Base-by-base conservation (phyloP, 148 eudicot genomes). In the Nepenthes gracilis region DNA sequence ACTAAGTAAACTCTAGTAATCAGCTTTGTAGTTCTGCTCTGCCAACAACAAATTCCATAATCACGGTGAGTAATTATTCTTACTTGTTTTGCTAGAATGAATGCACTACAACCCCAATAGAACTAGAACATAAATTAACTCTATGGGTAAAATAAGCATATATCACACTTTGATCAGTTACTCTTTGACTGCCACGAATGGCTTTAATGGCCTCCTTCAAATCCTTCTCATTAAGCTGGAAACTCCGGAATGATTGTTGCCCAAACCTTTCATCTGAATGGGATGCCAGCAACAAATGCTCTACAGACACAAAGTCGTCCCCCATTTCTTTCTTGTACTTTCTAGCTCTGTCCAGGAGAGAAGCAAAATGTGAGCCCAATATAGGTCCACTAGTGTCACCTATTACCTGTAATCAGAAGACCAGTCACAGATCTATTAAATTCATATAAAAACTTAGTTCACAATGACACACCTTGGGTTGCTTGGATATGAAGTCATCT, bases 221-320 rank as follows among this genome's bases (percentile, higher is more conserved):
- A 64, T 76, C 87, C 76, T 86, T 81, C 76, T 89, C 97, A 57
- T 73, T 86, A 37, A 94, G 92, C 58, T 83, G 75, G 69, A 84
- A 73, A 40, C 79, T 70, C 55, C 65, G 77, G 66, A 94, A 94
- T 62, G 89, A 76, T 62, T 83, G 78, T 58, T 77, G 75, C 0
- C 99, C 99, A 80, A 94, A 83, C 69, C 99, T 84, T 58, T 72
- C 76, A 80, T 94, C 99, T 60, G 78, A 83, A 61, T 68, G 78
- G 70, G 82, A 83, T 4, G 97, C 95, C 53, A 94, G 67, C 45
- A 89, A 64, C 61, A 94, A 72, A 86, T 94, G 97, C 74, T 94
- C 99, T 57, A 94, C 99, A 1, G 99, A 94, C 35, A 94, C 73
- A 90, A 94, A 94, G 51, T 81, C 85, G 78, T 94, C 99, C 6